A percentile compares a stretch with the other conserved stretches of the same genome.
Conservation (phyloP, 129 eudicot species). For the Arctium lappa region DNA sequence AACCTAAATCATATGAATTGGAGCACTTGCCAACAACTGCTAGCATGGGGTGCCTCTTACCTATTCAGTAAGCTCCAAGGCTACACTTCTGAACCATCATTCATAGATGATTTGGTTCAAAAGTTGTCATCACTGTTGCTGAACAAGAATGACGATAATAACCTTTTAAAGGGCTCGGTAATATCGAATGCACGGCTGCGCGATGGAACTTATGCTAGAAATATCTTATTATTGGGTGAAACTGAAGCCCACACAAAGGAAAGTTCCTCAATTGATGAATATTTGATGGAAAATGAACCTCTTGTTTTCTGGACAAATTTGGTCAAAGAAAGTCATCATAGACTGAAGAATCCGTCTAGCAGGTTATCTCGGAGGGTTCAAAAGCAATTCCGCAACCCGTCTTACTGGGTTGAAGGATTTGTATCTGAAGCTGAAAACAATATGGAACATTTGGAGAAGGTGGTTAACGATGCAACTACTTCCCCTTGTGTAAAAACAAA, state of each 20-base stretch:
- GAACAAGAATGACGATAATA: neutral
- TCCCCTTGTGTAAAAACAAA: constrained; percentile 4
- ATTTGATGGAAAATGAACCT: constrained; percentile 28
- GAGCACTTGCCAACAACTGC: constrained; percentile 39
- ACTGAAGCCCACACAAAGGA: constrained; percentile 29
- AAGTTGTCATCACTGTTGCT: constrained; percentile 41
- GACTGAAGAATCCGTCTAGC: constrained; percentile 24
- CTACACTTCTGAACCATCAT: constrained; percentile 14
- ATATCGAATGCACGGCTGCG: constrained; percentile 32
- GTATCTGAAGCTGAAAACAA: neutral
- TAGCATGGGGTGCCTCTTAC: constrained; percentile 59
- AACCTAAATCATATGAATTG: neutral
- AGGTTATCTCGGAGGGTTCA: constrained; percentile 32
- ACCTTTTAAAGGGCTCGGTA: constrained; percentile 15
- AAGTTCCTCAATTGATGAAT: constrained; percentile 9
- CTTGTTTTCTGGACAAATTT: constrained; percentile 50
- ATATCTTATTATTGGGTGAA: constrained; percentile 49
- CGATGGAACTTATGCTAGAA: constrained; percentile 32
- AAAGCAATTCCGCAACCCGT: constrained; percentile 11
- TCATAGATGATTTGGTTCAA: constrained; percentile 33
- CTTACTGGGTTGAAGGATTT: constrained; percentile 13
- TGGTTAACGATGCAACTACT: neutral
- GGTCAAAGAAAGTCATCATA: constrained; percentile 34
- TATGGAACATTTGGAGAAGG: constrained; percentile 1
- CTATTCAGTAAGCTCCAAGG: constrained; percentile 40